Conservation (phyloP, 495 filamentous ascomycete species). For the Mytilinidion resinicola region DNA sequence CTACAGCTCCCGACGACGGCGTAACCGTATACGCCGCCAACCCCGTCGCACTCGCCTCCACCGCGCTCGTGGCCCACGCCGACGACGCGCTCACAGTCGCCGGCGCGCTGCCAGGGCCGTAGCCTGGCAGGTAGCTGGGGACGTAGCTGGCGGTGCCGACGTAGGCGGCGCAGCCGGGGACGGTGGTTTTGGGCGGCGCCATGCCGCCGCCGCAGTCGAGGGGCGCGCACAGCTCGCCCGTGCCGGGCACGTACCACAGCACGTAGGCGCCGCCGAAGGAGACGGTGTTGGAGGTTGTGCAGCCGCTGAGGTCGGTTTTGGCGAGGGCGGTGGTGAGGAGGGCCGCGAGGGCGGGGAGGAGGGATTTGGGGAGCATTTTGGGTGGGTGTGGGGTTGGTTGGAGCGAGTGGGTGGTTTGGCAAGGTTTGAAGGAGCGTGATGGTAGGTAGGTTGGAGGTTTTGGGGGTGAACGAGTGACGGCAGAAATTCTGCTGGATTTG, state of each 20-base stretch:
- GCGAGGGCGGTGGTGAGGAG: conserved; percentile 29
- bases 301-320: conserved; percentile 45
- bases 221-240: conserved; percentile 54
- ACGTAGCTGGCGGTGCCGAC: conserved; percentile 49
- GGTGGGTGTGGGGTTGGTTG: background rate
- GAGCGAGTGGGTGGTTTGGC: background rate
- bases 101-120: background rate
- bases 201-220: conserved; percentile 61
- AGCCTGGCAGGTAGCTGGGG: conserved; percentile 44
- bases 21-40: background rate
- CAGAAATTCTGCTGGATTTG: background rate
- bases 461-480: background rate
- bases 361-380: conserved; percentile 6
- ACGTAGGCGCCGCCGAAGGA: conserved; percentile 40
- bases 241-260: conserved; percentile 50
- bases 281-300: conserved; percentile 35
- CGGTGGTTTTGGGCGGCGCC: conserved; percentile 53
- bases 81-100: background rate
- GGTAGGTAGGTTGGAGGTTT: background rate
- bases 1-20: no score
- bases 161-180: conserved; percentile 55
- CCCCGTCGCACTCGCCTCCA: background rate
- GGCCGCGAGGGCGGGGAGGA: conserved; percentile 10
- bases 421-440: background rate
- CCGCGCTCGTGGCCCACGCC: background rate